Base-by-base conservation (phyloP, 2,329 filamentous ascomycete genomes). In the Aspergillus felis region DNA sequence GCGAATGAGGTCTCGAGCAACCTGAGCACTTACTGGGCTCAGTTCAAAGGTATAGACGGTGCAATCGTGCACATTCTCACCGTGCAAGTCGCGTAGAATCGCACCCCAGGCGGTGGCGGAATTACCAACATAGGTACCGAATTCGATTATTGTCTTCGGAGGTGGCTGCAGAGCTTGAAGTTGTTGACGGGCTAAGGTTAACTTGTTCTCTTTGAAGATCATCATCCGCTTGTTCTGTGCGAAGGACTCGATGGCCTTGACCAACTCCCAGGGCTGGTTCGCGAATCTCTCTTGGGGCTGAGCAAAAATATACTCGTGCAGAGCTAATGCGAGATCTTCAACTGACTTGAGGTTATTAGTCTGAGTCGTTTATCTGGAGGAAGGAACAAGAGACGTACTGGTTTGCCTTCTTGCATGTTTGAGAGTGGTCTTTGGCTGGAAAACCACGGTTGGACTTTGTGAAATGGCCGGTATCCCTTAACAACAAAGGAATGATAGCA, bases 41-140 rank as follows among this genome's bases (percentile, higher is more conserved):
- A 72, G 53, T 56, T 78, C 75, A 29, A 76, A 70, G 1, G 68
- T 72, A 60, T 73, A 76, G n/a, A 76, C 65, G 9, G 58, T 58
- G 6, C 56, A n/a, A 10, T 60, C 60, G 29, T 69, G 55, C 9
- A 67, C 28, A 25, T 32, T 14, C 4, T 14, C 10, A 5, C 63
- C 62, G 41, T 63, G 58, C 8, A 73, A 60, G 7, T 67, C 64
- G 14, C 65, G 62, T 12, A 67, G 56, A 27, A 70, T 67, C 5
- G 64, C 64, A 22, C 59, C 62, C 60, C 60, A 76, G 1, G 66
- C 68, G 12, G 77, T 60, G 2, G 74, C 73, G 1, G 73, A 75
- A 51, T 66, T 70, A 29, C 74, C 73, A 8, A 76, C 65, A 46
- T 72, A 76, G 14, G 69, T 70, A 28, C 72, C 72, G 22, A 75